phyloP scores from a whole-genome alignment of 768 basidiomycete genomes.

The Rhodotorula diobovata region DNA sequence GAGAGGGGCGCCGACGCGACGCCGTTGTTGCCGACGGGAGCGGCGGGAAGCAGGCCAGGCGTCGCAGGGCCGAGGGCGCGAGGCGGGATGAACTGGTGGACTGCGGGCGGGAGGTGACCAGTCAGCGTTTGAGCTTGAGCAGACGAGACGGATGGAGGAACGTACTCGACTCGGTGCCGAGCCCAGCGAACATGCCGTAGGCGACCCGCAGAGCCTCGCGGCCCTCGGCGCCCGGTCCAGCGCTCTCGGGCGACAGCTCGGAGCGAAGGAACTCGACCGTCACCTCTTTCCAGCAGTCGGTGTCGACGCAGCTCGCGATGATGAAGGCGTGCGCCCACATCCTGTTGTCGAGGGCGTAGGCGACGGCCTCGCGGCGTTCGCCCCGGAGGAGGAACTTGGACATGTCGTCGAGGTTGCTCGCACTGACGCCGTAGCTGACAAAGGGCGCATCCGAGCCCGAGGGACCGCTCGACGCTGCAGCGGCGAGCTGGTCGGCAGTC shows the following conservation, averaged over 20 bases:
- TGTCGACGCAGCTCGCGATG: conserved; percentile 86
- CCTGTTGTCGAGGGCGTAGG: conserved; percentile 78
- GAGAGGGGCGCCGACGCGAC: conserved; percentile 45
- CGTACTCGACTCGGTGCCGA: conserved; percentile 70
- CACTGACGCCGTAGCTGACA: conserved; percentile 58
- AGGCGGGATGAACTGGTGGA: conserved; percentile 67
- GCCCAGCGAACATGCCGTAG: conserved; percentile 78
- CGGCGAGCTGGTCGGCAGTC: conserved; percentile 37
- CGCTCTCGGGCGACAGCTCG: conserved; percentile 57
- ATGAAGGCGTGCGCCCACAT: conserved; percentile 95
- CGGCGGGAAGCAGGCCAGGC: conserved; percentile 8
- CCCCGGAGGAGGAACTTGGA: conserved; percentile 75
- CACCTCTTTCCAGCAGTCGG: conserved; percentile 87
- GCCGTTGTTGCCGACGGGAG: conserved; percentile 9
- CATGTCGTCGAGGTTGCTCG: conserved; percentile 69
- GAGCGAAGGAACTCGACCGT: conserved; percentile 75
- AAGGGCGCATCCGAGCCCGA: conserved; percentile 47
- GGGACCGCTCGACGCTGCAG: neutral
- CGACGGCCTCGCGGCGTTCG: conserved; percentile 77
- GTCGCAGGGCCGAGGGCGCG: conserved; percentile 46
- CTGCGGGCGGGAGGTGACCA: conserved; percentile 48
- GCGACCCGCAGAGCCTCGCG: conserved; percentile 71
- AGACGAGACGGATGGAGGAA: conserved; percentile 13
- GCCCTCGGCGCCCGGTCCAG: conserved; percentile 51
- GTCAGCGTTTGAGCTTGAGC: conserved; percentile 18